Evolutionary conservation across 140 eudicot species (phyloP).

Genomic region (Erigeron philadelphicus): DNA sequence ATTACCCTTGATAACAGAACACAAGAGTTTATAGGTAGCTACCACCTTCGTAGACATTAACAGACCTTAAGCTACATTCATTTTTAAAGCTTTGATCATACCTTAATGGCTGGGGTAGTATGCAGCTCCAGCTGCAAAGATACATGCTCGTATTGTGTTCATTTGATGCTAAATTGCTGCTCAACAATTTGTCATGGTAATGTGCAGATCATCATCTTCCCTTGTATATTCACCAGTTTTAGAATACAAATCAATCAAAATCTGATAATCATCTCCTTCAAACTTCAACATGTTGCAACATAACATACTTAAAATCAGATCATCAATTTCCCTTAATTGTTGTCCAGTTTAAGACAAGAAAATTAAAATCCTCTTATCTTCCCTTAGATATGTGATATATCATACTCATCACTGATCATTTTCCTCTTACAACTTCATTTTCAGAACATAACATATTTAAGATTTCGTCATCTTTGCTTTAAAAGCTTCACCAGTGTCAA

Average conservation of each 20-base stretch:
- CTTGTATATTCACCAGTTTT: conserved; percentile 1
- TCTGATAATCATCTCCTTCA: background rate
- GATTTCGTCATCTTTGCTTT: background rate
- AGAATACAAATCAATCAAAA: background rate
- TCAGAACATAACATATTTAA: background rate
- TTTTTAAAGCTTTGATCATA: conserved; percentile 15
- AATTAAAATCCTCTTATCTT: conserved; percentile 2
- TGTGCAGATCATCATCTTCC: conserved; percentile 15
- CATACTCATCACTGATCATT: conserved; percentile 1
- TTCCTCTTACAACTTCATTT: background rate
- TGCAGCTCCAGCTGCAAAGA: conserved; percentile 17
- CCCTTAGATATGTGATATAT: conserved; percentile 7
- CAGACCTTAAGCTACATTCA: conserved; percentile 16
- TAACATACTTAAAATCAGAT: conserved; percentile 6
- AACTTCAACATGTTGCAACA: conserved; percentile 1
- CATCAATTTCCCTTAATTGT: background rate
- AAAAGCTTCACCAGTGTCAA: background rate
- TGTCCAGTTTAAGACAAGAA: conserved; percentile 4
- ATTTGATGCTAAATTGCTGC: conserved; percentile 15
- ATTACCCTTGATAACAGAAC: background rate
- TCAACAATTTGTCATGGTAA: conserved; percentile 1
- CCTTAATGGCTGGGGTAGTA: conserved; percentile 24
- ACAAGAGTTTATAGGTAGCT: conserved; percentile 14
- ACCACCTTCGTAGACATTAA: conserved; percentile 22
- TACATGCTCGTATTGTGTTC: conserved; percentile 9